These are phyloP conservation scores for Rhododendron molle DNA, from an alignment of 148 eudicot genomes.

Conservation along the genomic window DNA sequence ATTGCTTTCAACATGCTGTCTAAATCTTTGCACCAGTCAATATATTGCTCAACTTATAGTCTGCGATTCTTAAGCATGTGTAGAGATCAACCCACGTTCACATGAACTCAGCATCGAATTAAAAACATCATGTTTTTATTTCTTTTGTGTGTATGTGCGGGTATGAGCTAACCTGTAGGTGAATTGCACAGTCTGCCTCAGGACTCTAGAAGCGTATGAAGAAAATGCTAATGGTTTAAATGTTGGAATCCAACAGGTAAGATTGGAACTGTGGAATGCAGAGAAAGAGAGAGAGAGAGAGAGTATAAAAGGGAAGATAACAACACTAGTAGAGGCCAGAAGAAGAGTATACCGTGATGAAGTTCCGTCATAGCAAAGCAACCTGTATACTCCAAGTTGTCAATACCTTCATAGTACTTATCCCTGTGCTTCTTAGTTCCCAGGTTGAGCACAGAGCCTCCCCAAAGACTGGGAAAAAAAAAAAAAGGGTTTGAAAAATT, in stretches of 20 bases:
- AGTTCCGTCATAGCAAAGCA: slow-evolving; percentile 99
- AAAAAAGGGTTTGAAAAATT: background rate
- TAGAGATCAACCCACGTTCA: background rate
- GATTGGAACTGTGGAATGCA: background rate
- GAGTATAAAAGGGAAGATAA: background rate
- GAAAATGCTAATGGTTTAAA: background rate
- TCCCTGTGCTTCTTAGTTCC: slow-evolving; percentile 92
- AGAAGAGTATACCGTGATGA: slow-evolving; percentile 63
- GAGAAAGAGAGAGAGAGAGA: background rate
- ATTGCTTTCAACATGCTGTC: background rate
- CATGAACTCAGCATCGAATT: background rate
- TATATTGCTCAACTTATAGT: background rate
- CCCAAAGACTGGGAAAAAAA: slow-evolving; percentile 76
- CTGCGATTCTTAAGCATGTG: background rate
- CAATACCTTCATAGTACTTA: slow-evolving; percentile 87
- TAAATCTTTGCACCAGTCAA: background rate
- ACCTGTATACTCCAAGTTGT: slow-evolving; percentile 81
- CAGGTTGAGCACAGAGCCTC: slow-evolving; percentile 89
- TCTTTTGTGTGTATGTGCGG: background rate
- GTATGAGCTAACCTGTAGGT: background rate
- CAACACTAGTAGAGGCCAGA: background rate
- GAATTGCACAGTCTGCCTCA: background rate
- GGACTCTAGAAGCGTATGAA: background rate
- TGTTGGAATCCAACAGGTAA: background rate
- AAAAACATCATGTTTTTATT: background rate